Evolutionary conservation across 2,329 filamentous ascomycete species (phyloP), one percentile per base, ranked within the genome.

Genomic region (Trematosphaeria pertusa): DNA sequence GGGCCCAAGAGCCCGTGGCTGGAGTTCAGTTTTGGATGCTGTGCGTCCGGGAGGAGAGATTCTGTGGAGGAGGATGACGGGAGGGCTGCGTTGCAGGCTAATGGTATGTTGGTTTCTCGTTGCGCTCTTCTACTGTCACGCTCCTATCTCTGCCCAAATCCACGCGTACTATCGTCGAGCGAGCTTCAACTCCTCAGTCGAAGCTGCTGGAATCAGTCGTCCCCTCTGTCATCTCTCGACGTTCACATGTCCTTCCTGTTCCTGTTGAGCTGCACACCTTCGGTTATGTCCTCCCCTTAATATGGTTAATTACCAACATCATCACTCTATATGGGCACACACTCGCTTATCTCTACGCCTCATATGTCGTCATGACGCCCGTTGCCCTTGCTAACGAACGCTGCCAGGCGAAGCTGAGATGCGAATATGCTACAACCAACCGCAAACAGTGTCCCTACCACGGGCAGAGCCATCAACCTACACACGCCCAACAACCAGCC

Each of bases 21-120:
- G 64, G 67, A 61, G 56, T 69, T 70, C 41, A 56, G 58, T n/a
- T 61, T 69, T 46, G 65, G 67, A 57, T 72, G 69, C 65, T 71
- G 69, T 65, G 67, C 65, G 62, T 67, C 68, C 42, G 28, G 36
- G 37, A 59, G 55, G 41, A 62, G 63, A 28, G 60, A 64, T 34
- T 38, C 38, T 4, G 40, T 59, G 33, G 59, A 59, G 3, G 58
- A 63, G n/a, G 59, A 68, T 38, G 58, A 54, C 15, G 37, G 50
- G 5, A 55, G 54, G 19, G 46, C 48, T 12, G 49, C 37, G 22
- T 49, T 59, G 24, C 53, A 50, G 37, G 56, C 43, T 33, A 52
- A 50, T 54, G 62, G 68, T 71, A 67, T 43, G 69, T 69, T 48
- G 33, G 14, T 38, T 21, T 38, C 44, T 24, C 45, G 11, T 22